Evolutionary conservation across 139 green algal genomes (phyloP), one percentile per base, ranked within the genome.

Genomic region (Chlorokybus atmophyticus): DNA sequence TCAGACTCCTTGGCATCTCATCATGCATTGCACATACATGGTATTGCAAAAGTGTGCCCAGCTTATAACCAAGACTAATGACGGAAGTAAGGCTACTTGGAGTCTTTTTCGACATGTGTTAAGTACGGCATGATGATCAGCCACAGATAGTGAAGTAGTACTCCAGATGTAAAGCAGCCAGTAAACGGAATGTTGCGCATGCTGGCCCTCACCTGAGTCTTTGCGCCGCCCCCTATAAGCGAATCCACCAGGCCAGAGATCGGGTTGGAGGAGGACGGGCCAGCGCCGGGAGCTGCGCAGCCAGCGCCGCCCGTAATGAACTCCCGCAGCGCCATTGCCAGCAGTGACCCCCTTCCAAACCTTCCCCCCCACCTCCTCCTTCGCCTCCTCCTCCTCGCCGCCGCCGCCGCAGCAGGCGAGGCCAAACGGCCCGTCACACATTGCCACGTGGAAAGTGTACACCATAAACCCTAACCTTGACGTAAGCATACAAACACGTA

Each of bases 161-260:
- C 38, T 44, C 17, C 14, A 14, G 17, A 17, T 44, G 14, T 14
- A 14, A 23, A 17, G 38, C 14, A 44, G 14, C 14, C 17, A 44
- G 17, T 17, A 14, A 44, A 23, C 38, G 17, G 14, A 44, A 17
- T 17, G 14, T 14, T 17, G 14, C 38, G 38, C 38, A 44, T 44
- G n/a, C n/a, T n/a, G n/a, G n/a, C n/a, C n/a, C n/a, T n/a, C n/a
- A 68, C 60, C 55, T 68, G 60, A 14, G 25, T 70, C 40, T 68
- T 68, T 14, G 60, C 30, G 17, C 8, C 10, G 3, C 54, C 48
- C 21, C 55, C 55, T 1, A 68, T 4, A 10, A 68, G 7, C 8
- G 60, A 53, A 6, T 68, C 60, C 25, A 55, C 54, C 24, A 68
- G 60, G 19, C 23, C 54, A 14, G 29, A 28, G 28, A 68, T 35